A percentile compares a stretch with the other conserved stretches of the same genome.
Evolutionary conservation across 208 protist species (phyloP).

Genomic region (Crithidia bombi): DNA sequence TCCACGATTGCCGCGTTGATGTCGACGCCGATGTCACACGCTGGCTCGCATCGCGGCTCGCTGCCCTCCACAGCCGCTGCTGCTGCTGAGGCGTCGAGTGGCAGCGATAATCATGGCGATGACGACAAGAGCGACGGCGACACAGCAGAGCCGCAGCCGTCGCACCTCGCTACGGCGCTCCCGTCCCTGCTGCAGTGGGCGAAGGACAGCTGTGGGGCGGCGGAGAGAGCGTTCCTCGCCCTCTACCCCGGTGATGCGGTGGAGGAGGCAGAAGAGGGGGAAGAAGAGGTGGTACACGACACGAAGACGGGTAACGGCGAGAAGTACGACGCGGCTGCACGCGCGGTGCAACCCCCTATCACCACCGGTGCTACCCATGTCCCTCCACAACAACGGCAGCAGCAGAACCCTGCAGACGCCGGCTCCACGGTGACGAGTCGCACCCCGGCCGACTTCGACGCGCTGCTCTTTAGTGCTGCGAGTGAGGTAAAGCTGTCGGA

Average conservation of each 20-base stretch:
- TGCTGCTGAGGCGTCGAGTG: neutral
- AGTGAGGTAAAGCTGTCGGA: neutral
- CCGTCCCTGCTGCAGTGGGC: slow-evolving; percentile 33
- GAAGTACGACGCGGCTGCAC: neutral
- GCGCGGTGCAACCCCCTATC: neutral
- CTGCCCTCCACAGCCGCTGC: neutral
- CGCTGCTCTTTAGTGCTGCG: slow-evolving; percentile 1
- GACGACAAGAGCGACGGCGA: neutral
- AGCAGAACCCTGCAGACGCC: neutral
- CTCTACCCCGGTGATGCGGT: slow-evolving; percentile 30
- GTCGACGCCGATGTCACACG: neutral
- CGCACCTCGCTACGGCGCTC: slow-evolving; percentile 43
- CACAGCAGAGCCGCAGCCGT: slow-evolving; percentile 17
- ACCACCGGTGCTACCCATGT: neutral
- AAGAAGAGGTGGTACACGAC: too few species aligned
- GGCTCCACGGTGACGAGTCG: neutral
- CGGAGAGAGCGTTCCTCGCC: slow-evolving; percentile 19
- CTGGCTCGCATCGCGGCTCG: neutral
- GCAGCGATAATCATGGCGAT: neutral
- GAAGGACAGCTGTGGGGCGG: slow-evolving; percentile 11
- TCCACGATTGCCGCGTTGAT: slow-evolving; percentile 14
- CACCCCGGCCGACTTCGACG: slow-evolving; percentile 11
- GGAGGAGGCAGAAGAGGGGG: neutral
- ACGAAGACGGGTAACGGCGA: neutral
- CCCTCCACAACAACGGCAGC: neutral